These are phyloP conservation scores for Gillenia trifoliata DNA, from an alignment of 306 rosid species.

Conservation along the genomic window DNA sequence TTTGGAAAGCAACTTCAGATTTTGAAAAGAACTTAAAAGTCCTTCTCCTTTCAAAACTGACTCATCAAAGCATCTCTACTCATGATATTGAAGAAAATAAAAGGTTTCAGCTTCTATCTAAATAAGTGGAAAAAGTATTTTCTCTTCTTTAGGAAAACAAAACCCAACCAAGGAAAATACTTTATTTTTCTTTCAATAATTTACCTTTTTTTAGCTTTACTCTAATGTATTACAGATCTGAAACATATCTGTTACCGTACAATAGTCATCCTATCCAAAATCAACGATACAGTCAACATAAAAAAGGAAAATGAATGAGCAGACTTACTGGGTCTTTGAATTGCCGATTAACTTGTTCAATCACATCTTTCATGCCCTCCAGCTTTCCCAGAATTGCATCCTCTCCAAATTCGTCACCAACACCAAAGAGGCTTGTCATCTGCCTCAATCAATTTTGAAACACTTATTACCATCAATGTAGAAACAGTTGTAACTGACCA, in stretches of 20 bases:
- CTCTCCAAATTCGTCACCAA: conserved; percentile 92
- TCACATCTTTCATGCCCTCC: conserved; percentile 93
- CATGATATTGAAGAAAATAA: neutral
- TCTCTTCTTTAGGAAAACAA: neutral
- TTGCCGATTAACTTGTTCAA: conserved; percentile 91
- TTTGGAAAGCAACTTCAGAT: neutral
- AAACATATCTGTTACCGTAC: neutral
- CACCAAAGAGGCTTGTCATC: conserved; percentile 92
- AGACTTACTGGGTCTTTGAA: conserved; percentile 89
- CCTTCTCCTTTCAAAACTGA: neutral
- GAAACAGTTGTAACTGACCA: conserved; percentile 9
- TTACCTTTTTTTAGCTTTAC: neutral
- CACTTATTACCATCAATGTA: conserved; percentile 3
- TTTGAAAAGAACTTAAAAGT: neutral
- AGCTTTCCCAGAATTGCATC: conserved; percentile 91
- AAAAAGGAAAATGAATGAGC: neutral
- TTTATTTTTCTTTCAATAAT: neutral
- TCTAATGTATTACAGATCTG: neutral
- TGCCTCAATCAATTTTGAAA: conserved; percentile 22
- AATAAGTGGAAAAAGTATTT: neutral
- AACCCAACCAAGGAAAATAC: neutral
- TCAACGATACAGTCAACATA: neutral
- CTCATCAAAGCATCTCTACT: neutral
- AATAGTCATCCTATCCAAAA: neutral
- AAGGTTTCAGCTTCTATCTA: neutral